Base-by-base conservation (phyloP, 2,329 filamentous ascomycete genomes). In the Sporothrix pseudoabietina region DNA sequence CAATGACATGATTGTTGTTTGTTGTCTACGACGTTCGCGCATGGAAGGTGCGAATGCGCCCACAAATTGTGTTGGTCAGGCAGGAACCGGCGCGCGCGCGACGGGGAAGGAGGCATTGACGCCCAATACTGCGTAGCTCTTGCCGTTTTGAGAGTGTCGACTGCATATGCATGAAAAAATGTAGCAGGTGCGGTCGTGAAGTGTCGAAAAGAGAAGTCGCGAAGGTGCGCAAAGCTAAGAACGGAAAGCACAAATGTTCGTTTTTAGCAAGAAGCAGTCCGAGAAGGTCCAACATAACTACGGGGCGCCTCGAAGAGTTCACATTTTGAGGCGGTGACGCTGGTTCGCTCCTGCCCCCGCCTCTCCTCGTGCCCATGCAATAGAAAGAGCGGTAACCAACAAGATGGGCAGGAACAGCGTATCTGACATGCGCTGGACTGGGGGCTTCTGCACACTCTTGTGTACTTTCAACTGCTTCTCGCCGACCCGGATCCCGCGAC, bases 401-500 rank as follows among this genome's bases (percentile, higher is more conserved):
- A 22, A 32, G 54, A 22, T 39, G 52, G 12, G 22, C 65, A 52
- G 44, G 65, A 9, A 68, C 44, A 44, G 26, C n/a, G 44, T 49
- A n/a, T 44, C 39, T 66, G 41, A 22, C 14, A 52, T 68, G 63
- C 57, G 30, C 39, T 47, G 39, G 35, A 26, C 35, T 65, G 61
- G 16, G 4, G 22, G 35, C 39, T 47, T 65, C 14, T 68, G 63
- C 44, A 68, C 44, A n/a, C 63, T 12, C 35, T 52, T 68, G 63
- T 26, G 44, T 47, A 52, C 44, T 32, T 47, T 41, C 7, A 35
- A 32, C 68, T 54, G 30, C 47, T 41, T 70, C 47, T 57, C 16
- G 32, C 69, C 39, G 55, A 76, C 76, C 77, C 77, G 76, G 72
- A 71, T 77, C 77, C 77, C 77, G 76, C 76, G 76, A 75, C 35